phyloP scores from a whole-genome alignment of 768 basidiomycete species.

The Naganishia randhawae region DNA sequence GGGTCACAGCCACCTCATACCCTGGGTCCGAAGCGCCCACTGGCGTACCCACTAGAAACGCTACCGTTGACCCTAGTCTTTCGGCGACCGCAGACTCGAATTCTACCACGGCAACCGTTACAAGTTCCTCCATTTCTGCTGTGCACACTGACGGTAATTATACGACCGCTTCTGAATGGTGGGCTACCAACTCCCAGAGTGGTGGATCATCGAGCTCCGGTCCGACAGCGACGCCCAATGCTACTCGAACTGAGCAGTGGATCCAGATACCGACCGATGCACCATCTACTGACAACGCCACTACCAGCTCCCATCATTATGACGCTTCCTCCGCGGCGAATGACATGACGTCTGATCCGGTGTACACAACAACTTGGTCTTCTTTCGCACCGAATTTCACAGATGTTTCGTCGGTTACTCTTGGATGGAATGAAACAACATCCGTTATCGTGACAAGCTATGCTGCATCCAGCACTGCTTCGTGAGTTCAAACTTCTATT shows the following conservation, averaged over 20 bases:
- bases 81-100: neutral
- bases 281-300: neutral
- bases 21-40: constrained; percentile 1
- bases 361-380: neutral
- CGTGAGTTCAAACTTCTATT: neutral
- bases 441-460: neutral
- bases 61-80: neutral
- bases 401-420: neutral
- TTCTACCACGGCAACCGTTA: neutral
- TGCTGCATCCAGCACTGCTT: neutral
- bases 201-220: neutral
- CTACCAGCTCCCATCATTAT: constrained; percentile 5
- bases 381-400: constrained; percentile 3
- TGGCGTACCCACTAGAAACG: neutral
- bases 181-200: neutral
- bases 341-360: neutral
- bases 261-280: constrained; percentile 2
- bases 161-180: constrained; percentile 15
- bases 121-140: neutral
- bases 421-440: neutral
- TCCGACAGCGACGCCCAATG: constrained; percentile 1
- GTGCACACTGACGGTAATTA: constrained; percentile 2
- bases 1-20: constrained; percentile 32
- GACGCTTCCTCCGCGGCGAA: constrained; percentile 12
- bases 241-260: constrained; percentile 10